Percentiles rank a stretch among this genome's conserved stretches.
phyloP scores from a whole-genome alignment of 257 asterid genomes.

The Lantana camara region DNA sequence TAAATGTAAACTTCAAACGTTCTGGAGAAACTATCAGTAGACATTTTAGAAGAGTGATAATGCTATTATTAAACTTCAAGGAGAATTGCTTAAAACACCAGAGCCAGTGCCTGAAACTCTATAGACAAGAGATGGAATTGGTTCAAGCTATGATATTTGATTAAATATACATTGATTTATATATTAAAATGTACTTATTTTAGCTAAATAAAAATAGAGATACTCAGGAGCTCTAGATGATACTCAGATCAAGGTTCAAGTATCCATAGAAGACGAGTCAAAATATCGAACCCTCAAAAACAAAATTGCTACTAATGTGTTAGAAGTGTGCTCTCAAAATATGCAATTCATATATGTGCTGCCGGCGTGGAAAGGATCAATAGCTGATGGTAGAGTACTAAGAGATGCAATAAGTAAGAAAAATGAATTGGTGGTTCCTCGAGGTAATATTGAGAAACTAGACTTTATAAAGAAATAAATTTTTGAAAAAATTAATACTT shows the following conservation, averaged over 20 bases:
- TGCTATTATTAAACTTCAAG: neutral
- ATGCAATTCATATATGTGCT: neutral
- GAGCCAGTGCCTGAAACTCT: neutral
- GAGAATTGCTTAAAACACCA: neutral
- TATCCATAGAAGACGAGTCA: neutral
- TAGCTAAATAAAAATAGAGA: neutral
- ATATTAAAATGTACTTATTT: neutral
- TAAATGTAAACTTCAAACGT: neutral
- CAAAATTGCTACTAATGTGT: slow-evolving; percentile 11
- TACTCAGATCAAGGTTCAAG: neutral
- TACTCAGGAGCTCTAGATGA: neutral
- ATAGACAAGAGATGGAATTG: neutral
- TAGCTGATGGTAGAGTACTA: neutral
- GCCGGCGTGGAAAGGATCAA: neutral
- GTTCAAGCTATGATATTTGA: neutral
- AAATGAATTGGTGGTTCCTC: too few species aligned
- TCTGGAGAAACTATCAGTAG: neutral
- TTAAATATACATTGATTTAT: neutral
- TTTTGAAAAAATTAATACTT: too few species aligned
- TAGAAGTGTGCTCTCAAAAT: neutral
- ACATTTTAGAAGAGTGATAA: neutral
- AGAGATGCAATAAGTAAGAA: neutral
- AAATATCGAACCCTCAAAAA: neutral
- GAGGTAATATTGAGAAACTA: too few species aligned
- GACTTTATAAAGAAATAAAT: too few species aligned